Base-by-base conservation (phyloP, 768 basidiomycete genomes). In the Termitomyces sp. region DNA sequence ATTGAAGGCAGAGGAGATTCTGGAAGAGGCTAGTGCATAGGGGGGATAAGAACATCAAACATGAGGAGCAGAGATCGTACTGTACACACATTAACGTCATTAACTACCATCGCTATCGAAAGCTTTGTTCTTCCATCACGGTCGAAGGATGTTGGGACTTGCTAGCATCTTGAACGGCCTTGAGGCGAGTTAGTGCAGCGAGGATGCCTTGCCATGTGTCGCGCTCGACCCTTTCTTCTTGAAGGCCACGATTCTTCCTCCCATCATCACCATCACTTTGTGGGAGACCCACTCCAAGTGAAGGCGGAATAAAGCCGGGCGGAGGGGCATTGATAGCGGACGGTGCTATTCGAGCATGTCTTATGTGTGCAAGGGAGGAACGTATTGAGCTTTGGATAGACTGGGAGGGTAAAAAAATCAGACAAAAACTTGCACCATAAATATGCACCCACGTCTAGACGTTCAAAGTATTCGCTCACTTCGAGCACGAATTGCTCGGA, bases 241-340 rank as follows among this genome's bases (percentile, higher is more conserved):
- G 90, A 44, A 92, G 70, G 20, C 90, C 90, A 43, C 83, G 80
- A 63, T 74, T 82, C 65, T 71, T 74, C 57, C 63, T 70, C 24
- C 68, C 62, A 4, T 72, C 61, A 41, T 71, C 70, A 5, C 66
- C 66, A 31, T 74, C 72, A 12, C 76, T 64, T 46, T 65, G 63
- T 3, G 90, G 88, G 53, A 89, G 77, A 4, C 88, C 87, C 13
- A 91, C 88, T 6, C 90, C 90, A 16, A 90, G 82, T 7, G 88
- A 86, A 4, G 90, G 86, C 6, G 90, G 90, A 10, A 91, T 74
- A 67, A 90, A 89, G 27, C 82, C 83, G 0, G 78, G 80, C 6
- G 84, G 80, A 34, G 89, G 89, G 0, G 90, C 90, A 49, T 86
- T 87, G 64, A 93, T 90, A n/a, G 89, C 86, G n/a, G 89, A 88